A percentile compares a stretch with the other conserved stretches of the same genome.
phyloP scores from a whole-genome alignment of 805 yeast species.

The Ogataea angusta region DNA sequence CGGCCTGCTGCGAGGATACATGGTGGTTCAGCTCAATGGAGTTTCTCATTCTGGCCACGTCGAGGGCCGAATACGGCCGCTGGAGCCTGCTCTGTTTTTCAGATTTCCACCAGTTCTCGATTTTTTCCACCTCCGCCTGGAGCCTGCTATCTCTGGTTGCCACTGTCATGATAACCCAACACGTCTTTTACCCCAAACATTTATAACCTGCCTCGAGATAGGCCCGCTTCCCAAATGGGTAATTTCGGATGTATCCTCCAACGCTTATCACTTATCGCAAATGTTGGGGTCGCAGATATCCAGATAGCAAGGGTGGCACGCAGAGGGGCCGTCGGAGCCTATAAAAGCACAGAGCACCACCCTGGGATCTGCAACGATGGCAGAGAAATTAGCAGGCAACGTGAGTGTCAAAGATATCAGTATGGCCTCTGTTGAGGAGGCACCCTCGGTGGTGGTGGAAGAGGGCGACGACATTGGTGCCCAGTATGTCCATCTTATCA shows the following conservation, averaged over 20 bases:
- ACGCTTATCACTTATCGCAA: conserved; percentile 1
- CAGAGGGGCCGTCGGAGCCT: neutral
- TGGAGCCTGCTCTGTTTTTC: conserved; percentile 44
- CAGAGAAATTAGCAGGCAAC: conserved; percentile 5
- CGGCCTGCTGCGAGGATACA: conserved; percentile 50
- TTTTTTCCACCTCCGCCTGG: conserved; percentile 23
- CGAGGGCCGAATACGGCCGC: conserved; percentile 50
- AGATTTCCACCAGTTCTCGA: conserved; percentile 49
- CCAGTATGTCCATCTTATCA: conserved; percentile 15
- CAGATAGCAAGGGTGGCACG: neutral
- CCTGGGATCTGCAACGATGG: neutral
- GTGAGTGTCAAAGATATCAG: conserved; percentile 3
- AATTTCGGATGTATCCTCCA: conserved; percentile 3
- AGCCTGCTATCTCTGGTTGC: conserved; percentile 9
- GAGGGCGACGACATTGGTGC: conserved; percentile 21
- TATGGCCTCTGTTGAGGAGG: conserved; percentile 1
- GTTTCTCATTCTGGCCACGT: conserved; percentile 54
- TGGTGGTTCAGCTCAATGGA: conserved; percentile 40
- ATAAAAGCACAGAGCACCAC: neutral
- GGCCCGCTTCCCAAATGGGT: conserved; percentile 1
- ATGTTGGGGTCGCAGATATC: neutral
- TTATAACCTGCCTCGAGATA: neutral
- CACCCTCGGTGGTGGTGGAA: neutral
- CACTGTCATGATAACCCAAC: neutral
- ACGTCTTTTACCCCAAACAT: neutral